Conservation (phyloP, 2,329 filamentous ascomycete species). For the Aspergillus viridinutans region DNA sequence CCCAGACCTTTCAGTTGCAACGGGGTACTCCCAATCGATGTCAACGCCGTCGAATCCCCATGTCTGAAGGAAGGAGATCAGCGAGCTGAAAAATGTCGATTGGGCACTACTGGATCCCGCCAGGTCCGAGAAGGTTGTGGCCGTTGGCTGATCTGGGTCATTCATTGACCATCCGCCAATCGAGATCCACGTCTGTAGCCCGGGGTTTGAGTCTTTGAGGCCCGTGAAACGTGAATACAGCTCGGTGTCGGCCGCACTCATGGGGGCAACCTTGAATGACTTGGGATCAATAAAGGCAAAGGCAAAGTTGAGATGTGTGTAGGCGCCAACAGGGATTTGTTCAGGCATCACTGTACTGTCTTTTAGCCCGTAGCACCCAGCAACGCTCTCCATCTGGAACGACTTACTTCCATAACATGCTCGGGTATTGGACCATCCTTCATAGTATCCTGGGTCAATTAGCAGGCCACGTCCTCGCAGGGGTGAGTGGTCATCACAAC, state of each 20-base stretch:
- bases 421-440: slow-evolving; percentile 24
- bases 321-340: slow-evolving; percentile 18
- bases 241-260: slow-evolving; percentile 2
- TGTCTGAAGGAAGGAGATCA: slow-evolving; percentile 36
- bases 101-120: slow-evolving; percentile 8
- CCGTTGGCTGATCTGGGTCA: slow-evolving; percentile 18
- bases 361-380: background rate
- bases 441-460: slow-evolving; percentile 32
- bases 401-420: slow-evolving; percentile 14
- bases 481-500: no score
- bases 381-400: background rate
- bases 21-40: slow-evolving; percentile 43
- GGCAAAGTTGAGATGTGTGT: slow-evolving; percentile 35
- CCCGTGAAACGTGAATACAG: no score
- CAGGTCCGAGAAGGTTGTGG: slow-evolving; percentile 14
- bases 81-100: slow-evolving; percentile 31
- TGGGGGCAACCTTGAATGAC: slow-evolving; percentile 26
- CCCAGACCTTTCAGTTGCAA: slow-evolving; percentile 37
- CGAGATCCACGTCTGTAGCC: slow-evolving; percentile 22
- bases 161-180: slow-evolving; percentile 41
- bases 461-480: background rate
- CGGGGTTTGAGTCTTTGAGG: background rate
- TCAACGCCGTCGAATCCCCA: slow-evolving; percentile 46
- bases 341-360: slow-evolving; percentile 10
- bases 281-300: slow-evolving; percentile 43